Evolutionary conservation across 192 early-diverging fungal species (phyloP).

Genomic region (Oehlia diaphana): DNA sequence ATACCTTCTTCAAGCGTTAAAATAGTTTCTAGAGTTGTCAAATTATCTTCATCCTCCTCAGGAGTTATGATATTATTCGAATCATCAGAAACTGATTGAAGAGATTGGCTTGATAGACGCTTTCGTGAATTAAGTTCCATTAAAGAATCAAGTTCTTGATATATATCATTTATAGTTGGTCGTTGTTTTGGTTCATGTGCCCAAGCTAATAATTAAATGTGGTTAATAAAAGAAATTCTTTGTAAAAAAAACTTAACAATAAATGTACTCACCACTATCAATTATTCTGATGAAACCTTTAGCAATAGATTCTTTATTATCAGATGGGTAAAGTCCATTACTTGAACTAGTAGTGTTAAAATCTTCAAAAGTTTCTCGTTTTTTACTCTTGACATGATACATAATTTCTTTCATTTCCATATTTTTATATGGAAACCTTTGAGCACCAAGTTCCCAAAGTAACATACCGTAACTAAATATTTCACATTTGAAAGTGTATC

Average conservation of each 20-base stretch:
- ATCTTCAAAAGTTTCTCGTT: neutral
- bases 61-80: neutral
- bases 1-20: slow-evolving; percentile 16
- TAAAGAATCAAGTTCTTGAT: neutral
- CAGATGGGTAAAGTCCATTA: neutral
- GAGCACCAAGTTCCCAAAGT: neutral
- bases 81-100: neutral
- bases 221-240: neutral
- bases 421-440: neutral
- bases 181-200: neutral
- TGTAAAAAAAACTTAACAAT: neutral
- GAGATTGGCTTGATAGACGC: no score
- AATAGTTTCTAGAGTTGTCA: neutral
- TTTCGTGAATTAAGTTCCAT: neutral
- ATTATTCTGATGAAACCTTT: neutral
- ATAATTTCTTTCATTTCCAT: neutral
- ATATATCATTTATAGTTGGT: neutral
- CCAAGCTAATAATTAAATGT: neutral
- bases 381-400: neutral
- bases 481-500: slow-evolving; percentile 23
- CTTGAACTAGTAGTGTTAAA: neutral
- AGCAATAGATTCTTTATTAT: neutral
- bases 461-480: slow-evolving; percentile 12
- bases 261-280: neutral
- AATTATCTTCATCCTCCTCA: no score